Conservation (phyloP, 768 basidiomycete genomes). For the Cubamyces lactineus region DNA sequence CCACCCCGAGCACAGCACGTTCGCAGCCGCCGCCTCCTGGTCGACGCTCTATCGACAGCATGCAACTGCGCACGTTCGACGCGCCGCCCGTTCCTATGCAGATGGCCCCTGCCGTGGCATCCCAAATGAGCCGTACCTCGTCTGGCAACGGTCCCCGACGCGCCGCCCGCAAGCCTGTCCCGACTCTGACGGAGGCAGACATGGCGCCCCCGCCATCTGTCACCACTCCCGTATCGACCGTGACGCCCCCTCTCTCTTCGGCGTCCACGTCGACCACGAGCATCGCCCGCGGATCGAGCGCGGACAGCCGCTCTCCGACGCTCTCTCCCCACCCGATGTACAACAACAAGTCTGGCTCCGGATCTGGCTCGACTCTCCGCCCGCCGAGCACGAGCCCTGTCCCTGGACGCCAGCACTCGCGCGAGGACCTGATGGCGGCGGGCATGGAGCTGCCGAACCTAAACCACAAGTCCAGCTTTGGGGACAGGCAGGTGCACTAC, state of each 20-base stretch:
- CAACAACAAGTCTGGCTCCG: constrained; percentile 16
- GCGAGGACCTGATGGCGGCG: constrained; percentile 28
- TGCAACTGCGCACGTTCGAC: constrained; percentile 15
- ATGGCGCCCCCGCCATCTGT: constrained; percentile 1
- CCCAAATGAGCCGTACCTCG: constrained; percentile 19
- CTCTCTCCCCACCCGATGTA: constrained; percentile 14
- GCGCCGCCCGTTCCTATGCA: constrained; percentile 2
- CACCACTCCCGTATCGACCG: background rate
- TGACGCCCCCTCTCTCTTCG: background rate
- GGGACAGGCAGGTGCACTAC: constrained; percentile 34
- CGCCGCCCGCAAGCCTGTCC: constrained; percentile 30
- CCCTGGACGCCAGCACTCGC: constrained; percentile 23
- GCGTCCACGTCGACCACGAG: background rate
- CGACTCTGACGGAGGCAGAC: constrained; percentile 21
- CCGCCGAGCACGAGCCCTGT: constrained; percentile 11
- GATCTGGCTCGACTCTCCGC: constrained; percentile 23
- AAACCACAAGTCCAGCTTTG: constrained; percentile 38
- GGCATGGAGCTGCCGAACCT: constrained; percentile 26
- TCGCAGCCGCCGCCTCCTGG: constrained; percentile 6
- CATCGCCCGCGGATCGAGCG: background rate
- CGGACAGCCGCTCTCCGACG: constrained; percentile 1
- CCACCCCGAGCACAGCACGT: constrained; percentile 5
- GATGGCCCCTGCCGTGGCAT: background rate
- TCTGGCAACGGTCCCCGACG: constrained; percentile 21
- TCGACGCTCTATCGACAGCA: constrained; percentile 19